Conservation (phyloP, 2,329 filamentous ascomycete genomes). For the Curvularia eragrostidis region DNA sequence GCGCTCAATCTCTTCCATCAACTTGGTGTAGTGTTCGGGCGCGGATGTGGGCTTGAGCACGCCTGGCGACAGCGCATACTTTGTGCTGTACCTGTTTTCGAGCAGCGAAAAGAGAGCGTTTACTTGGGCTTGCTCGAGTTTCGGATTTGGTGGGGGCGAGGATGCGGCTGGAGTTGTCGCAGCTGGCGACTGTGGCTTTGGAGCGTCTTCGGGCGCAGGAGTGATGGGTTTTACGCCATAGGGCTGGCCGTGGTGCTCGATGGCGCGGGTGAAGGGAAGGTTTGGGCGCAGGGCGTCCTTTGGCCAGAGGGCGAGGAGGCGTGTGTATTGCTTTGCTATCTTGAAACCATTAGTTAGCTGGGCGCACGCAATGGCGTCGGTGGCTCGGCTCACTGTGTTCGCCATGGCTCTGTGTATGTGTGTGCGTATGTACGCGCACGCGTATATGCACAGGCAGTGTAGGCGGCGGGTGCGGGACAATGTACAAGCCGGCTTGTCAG, state of each 20-base stretch:
- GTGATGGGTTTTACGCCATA: slow-evolving; percentile 39
- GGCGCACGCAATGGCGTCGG: not conserved
- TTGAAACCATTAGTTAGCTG: slow-evolving; percentile 18
- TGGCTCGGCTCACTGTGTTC: slow-evolving; percentile 17
- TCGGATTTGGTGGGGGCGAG: slow-evolving; percentile 23
- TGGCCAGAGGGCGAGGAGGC: slow-evolving; percentile 59
- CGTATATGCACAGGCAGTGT: not conserved
- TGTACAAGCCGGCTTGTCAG: not conserved
- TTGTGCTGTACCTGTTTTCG: slow-evolving; percentile 63
- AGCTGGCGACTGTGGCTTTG: slow-evolving; percentile 17
- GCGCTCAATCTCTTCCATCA: slow-evolving; percentile 47
- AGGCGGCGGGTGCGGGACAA: not conserved
- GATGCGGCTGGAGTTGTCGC: slow-evolving; percentile 16
- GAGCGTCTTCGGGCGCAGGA: slow-evolving; percentile 19
- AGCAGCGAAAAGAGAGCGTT: slow-evolving; percentile 68
- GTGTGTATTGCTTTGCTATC: slow-evolving; percentile 58
- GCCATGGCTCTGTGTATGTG: slow-evolving; percentile 22
- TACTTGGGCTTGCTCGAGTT: slow-evolving; percentile 55
- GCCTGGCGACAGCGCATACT: slow-evolving; percentile 36
- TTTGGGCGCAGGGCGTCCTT: slow-evolving; percentile 58
- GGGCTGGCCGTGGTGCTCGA: slow-evolving; percentile 50
- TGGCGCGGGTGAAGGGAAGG: slow-evolving; percentile 53
- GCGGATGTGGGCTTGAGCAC: slow-evolving; percentile 44
- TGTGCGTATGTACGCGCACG: not conserved
- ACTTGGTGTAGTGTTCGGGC: slow-evolving; percentile 44